phyloP scores from a whole-genome alignment of 2,329 filamentous ascomycete genomes.

The Cladosporium velox region DNA sequence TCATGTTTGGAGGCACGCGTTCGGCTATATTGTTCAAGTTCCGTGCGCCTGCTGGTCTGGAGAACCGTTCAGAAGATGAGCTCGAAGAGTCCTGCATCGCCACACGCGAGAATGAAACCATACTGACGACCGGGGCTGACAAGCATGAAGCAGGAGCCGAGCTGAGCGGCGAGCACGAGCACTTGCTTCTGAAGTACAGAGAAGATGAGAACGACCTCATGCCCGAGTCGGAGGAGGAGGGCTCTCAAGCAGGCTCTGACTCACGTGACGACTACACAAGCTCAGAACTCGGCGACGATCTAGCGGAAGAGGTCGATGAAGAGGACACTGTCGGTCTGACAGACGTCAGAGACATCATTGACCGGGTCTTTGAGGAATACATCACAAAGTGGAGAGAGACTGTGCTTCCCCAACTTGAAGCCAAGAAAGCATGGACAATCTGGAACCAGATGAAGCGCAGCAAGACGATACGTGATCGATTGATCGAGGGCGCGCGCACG shows the following conservation, averaged over 20 bases:
- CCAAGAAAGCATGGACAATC: slow-evolving; percentile 59
- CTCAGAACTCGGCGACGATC: slow-evolving; percentile 38
- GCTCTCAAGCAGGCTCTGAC: slow-evolving; percentile 14
- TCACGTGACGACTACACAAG: slow-evolving; percentile 30
- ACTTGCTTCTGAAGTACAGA: slow-evolving; percentile 30
- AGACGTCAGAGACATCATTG: slow-evolving; percentile 56
- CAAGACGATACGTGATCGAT: slow-evolving; percentile 40
- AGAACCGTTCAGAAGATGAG: not conserved
- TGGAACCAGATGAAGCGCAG: slow-evolving; percentile 61
- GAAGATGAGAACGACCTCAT: slow-evolving; percentile 41
- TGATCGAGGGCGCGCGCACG: slow-evolving; percentile 50
- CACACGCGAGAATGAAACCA: slow-evolving; percentile 32
- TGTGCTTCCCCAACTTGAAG: slow-evolving; percentile 54
- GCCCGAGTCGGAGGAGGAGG: slow-evolving; percentile 21
- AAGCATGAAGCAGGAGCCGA: slow-evolving; percentile 12
- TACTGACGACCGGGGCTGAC: slow-evolving; percentile 25
- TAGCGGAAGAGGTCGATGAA: slow-evolving; percentile 54
- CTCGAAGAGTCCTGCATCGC: slow-evolving; percentile 26
- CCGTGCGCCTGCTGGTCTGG: not conserved
- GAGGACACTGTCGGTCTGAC: slow-evolving; percentile 40
- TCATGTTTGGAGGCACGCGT: not conserved
- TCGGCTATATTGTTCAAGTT: slow-evolving; percentile 7
- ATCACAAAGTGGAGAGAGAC: slow-evolving; percentile 51
- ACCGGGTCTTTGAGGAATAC: slow-evolving; percentile 55
- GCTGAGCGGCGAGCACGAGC: slow-evolving; percentile 30